These are phyloP conservation scores for Geranomyces variabilis DNA, from an alignment of 192 early-diverging fungal genomes.

Conservation along the genomic window DNA sequence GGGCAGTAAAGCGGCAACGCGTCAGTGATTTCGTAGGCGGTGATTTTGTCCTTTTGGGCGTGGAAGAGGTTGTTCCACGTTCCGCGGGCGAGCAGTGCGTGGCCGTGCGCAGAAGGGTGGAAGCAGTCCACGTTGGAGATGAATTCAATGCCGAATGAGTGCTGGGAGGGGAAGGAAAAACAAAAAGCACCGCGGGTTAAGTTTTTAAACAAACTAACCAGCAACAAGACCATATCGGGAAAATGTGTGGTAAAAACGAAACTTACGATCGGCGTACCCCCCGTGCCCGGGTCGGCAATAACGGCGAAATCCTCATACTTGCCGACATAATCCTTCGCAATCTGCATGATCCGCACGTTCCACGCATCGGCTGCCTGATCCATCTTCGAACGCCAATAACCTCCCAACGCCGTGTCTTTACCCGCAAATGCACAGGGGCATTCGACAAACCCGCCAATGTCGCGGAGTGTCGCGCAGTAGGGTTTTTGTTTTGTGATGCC, in stretches of 20 bases:
- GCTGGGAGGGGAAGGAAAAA: not conserved
- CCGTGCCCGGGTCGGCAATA: slow-evolving; percentile 13
- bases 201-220: too few relatives aligned
- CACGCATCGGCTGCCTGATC: slow-evolving; percentile 12
- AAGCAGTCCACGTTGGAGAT: slow-evolving; percentile 30
- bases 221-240: too few relatives aligned
- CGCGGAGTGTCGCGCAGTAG: slow-evolving; percentile 6
- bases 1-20: slow-evolving; percentile 21
- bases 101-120: slow-evolving; percentile 9
- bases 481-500: not conserved
- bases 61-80: slow-evolving; percentile 25
- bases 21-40: not conserved
- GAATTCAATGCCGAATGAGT: not conserved
- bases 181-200: not conserved
- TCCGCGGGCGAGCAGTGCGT: slow-evolving; percentile 5
- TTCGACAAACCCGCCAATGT: not conserved
- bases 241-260: too few relatives aligned
- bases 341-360: slow-evolving; percentile 21
- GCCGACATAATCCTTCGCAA: slow-evolving; percentile 13
- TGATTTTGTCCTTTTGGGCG: not conserved
- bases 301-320: slow-evolving; percentile 32
- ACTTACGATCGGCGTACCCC: slow-evolving; percentile 14
- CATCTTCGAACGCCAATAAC: slow-evolving; percentile 10
- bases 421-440: slow-evolving; percentile 17
- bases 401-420: slow-evolving; percentile 3